phyloP scores from a whole-genome alignment of 2,329 filamentous ascomycete species.

The Rhinocladiella mackenziei region DNA sequence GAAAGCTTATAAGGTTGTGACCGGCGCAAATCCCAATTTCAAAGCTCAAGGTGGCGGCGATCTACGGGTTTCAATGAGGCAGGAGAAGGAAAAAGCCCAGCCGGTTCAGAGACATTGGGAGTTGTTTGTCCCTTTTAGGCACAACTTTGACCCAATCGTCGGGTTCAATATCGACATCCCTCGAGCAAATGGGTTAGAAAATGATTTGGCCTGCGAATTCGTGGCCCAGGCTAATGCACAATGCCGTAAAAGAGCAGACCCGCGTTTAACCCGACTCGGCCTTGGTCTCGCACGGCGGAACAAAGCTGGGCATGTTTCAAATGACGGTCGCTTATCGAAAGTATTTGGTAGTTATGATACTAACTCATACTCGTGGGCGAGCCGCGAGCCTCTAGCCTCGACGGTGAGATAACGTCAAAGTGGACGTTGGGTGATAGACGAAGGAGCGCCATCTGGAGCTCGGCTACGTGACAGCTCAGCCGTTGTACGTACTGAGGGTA shows the following conservation, averaged over 20 bases:
- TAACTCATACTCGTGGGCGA: background rate
- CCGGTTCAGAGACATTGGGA: background rate
- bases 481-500: background rate
- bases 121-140: background rate
- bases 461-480: background rate
- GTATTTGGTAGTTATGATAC: background rate
- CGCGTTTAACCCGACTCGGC: background rate
- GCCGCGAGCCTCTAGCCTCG: too few species aligned
- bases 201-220: background rate
- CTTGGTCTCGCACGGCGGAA: background rate
- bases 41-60: background rate
- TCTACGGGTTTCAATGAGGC: background rate
- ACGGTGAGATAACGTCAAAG: background rate
- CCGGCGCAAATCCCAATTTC: background rate
- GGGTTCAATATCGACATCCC: background rate
- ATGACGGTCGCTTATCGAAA: background rate
- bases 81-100: background rate
- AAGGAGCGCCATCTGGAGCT: background rate
- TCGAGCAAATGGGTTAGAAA: background rate
- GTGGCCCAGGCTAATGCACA: background rate
- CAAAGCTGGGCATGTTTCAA: background rate
- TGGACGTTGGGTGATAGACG: background rate
- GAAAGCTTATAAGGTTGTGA: background rate
- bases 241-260: background rate
- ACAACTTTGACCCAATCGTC: background rate